Conservation (phyloP, 768 basidiomycete species). For the Trametes sanguinea region DNA sequence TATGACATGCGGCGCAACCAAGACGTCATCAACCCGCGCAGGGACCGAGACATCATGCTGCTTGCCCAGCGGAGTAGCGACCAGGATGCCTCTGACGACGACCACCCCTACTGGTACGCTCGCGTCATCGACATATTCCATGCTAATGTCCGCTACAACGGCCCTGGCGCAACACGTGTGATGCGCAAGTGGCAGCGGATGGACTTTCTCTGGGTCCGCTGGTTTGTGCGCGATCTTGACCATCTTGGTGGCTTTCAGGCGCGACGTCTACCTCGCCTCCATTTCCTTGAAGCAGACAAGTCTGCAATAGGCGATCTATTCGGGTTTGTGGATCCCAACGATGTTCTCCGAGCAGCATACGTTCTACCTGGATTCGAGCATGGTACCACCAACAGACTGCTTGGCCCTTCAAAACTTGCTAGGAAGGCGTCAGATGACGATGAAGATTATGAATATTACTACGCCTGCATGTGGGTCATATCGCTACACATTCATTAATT, state of each 20-base stretch:
- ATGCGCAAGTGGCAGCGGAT: conserved; percentile 15
- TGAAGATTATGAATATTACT: conserved; percentile 26
- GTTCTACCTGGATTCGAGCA: conserved; percentile 43
- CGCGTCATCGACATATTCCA: conserved; percentile 29
- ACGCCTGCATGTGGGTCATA: conserved; percentile 30
- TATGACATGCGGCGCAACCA: too few relatives aligned
- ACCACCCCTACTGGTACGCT: conserved; percentile 30
- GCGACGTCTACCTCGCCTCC: neutral
- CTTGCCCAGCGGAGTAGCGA: too few relatives aligned
- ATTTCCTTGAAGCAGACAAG: neutral
- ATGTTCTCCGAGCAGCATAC: conserved; percentile 43
- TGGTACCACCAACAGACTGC: conserved; percentile 23
- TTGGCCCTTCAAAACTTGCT: conserved; percentile 15
- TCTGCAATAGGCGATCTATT: conserved; percentile 27
- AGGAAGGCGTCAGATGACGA: conserved; percentile 2
- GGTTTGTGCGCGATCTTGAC: conserved; percentile 34
- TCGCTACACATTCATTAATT: too few relatives aligned
- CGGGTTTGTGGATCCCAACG: conserved; percentile 47
- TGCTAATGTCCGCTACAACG: conserved; percentile 16
- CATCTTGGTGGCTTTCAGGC: conserved; percentile 8
- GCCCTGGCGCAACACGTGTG: neutral
- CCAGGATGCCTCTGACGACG: neutral
- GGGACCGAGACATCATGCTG: too few relatives aligned
- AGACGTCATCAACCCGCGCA: too few relatives aligned
- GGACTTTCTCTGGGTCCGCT: conserved; percentile 41